phyloP scores from a whole-genome alignment of 169 alveolate genomes.

The Eimeria tenella region DNA sequence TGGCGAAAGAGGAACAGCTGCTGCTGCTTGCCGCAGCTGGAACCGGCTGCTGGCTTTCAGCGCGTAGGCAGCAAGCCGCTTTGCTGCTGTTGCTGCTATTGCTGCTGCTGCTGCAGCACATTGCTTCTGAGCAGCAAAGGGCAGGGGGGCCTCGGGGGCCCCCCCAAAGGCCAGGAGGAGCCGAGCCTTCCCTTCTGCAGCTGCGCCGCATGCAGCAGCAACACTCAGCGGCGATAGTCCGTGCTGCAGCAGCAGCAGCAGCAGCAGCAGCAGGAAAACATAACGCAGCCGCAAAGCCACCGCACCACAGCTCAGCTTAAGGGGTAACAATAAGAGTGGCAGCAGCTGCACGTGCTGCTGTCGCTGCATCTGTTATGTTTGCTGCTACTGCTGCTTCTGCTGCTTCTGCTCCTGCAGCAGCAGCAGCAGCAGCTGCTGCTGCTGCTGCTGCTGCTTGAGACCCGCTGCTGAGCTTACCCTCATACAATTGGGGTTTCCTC shows the following conservation, averaged over 20 bases:
- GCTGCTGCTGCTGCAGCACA: not conserved
- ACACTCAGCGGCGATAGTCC: conserved; percentile 7
- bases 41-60: not conserved
- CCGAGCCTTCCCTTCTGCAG: conserved; percentile 14
- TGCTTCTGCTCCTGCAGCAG: too few species aligned
- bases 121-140: not conserved
- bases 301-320: too few species aligned
- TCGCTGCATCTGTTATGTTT: too few species aligned
- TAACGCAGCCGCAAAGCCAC: too few species aligned
- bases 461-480: not conserved
- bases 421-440: not conserved
- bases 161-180: conserved; percentile 41
- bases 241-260: conserved; percentile 55
- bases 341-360: too few species aligned
- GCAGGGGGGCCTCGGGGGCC: conserved; percentile 2
- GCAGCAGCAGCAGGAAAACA: not conserved
- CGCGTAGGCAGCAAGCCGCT: not conserved
- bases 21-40: conserved; percentile 9
- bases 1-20: not conserved
- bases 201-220: not conserved
- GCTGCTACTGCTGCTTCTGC: not conserved
- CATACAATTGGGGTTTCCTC: conserved; percentile 5
- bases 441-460: too few species aligned
- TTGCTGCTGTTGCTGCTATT: not conserved
- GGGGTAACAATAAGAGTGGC: too few species aligned